Evolutionary conservation across 2,329 filamentous ascomycete genomes (phyloP).

Genomic region (Apiospora phragmitis): DNA sequence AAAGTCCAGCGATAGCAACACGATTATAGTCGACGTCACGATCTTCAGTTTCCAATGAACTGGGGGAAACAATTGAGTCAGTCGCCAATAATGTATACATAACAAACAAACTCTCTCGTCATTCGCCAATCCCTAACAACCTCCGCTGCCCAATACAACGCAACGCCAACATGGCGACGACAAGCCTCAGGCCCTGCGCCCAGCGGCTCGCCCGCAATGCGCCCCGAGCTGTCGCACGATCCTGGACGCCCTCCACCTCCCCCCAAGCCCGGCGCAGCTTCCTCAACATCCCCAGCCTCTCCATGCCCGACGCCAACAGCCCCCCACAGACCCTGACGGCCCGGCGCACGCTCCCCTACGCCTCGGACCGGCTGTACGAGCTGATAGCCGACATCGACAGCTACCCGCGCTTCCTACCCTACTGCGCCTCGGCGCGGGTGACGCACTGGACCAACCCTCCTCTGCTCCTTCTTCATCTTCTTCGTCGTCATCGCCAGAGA

Average conservation of each 20-base stretch:
- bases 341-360: conserved; percentile 75
- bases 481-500: conserved; percentile 12
- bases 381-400: conserved; percentile 86
- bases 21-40: neutral
- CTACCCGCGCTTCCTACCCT: conserved; percentile 88
- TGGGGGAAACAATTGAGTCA: neutral
- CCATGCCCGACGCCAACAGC: neutral
- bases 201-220: neutral
- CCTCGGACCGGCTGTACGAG: conserved; percentile 69
- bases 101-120: neutral
- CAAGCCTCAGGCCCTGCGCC: neutral
- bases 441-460: conserved; percentile 64
- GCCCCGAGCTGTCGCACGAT: neutral
- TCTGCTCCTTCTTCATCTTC: neutral
- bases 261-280: conserved; percentile 2
- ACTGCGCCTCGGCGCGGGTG: conserved; percentile 76
- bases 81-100: neutral
- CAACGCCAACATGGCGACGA: neutral
- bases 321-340: conserved; percentile 67
- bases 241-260: neutral
- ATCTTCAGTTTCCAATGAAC: neutral
- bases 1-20: neutral
- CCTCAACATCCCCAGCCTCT: conserved; percentile 14
- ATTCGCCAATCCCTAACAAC: neutral
- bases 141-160: neutral